phyloP scores from a whole-genome alignment of 2,329 filamentous ascomycete genomes.

The Rhinocladiella mackenziei region DNA sequence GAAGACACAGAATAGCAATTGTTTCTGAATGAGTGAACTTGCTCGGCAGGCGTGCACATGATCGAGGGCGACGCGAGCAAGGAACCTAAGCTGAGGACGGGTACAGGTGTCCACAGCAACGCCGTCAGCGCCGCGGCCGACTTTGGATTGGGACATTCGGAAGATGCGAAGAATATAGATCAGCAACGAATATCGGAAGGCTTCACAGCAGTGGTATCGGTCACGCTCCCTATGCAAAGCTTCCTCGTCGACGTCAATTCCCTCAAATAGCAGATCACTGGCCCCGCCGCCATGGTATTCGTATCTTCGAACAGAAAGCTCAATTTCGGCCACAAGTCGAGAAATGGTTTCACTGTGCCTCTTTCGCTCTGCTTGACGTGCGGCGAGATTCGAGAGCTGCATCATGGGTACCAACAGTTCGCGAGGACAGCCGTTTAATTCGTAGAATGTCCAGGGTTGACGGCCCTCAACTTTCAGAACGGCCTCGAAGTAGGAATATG shows the following conservation, averaged over 20 bases:
- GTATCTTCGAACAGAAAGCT: constrained; percentile 1
- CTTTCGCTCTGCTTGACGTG: too few relatives aligned
- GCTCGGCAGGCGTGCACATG: constrained; percentile 5
- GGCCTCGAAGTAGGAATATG: constrained; percentile 5
- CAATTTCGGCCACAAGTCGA: constrained; percentile 3
- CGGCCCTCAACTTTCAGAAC: constrained; percentile 11
- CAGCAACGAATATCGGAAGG: constrained; percentile 13
- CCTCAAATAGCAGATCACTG: constrained; percentile 2
- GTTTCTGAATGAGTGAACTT: constrained; percentile 13
- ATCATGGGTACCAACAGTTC: constrained; percentile 16
- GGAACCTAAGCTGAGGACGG: background rate
- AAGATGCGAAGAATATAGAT: constrained; percentile 17
- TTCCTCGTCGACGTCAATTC: constrained; percentile 6
- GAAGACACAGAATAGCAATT: constrained; percentile 14
- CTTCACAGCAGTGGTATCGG: constrained; percentile 15
- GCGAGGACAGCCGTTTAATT: constrained; percentile 16
- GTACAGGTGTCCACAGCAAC: background rate
- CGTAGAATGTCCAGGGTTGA: constrained; percentile 17
- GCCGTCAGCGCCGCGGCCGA: too few relatives aligned
- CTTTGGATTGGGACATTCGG: background rate
- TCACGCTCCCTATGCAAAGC: constrained; percentile 11
- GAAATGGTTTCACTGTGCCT: background rate
- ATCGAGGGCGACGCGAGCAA: constrained; percentile 1
- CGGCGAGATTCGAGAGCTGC: constrained; percentile 5
- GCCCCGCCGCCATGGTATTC: constrained; percentile 7